Evolutionary conservation across 148 eudicot species (phyloP), one percentile per base, ranked within the genome.

Genomic region (Cornus kousa): DNA sequence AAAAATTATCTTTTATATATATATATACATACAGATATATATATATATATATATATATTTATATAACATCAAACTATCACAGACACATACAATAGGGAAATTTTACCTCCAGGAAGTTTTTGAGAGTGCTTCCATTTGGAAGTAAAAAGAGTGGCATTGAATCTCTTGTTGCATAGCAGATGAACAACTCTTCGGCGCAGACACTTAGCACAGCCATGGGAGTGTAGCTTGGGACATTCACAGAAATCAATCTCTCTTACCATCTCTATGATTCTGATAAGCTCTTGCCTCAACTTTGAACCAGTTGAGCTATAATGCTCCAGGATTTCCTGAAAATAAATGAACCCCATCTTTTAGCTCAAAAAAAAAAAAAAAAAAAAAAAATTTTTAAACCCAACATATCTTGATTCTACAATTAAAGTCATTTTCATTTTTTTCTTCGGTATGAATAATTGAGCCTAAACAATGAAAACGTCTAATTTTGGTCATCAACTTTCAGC

Each of bases 51-150:
- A n/a, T n/a, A n/a, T n/a, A n/a, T n/a, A n/a, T n/a, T n/a, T n/a
- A n/a, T n/a, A n/a, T n/a, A n/a, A n/a, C n/a, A n/a, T n/a, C n/a
- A n/a, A n/a, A n/a, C 6, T 6, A 43, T 43, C 10, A 43, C 8
- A 9, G 8, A 43, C 37, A 17, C 13, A 57, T 0, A 17, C 2
- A 62, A 20, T 62, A 24, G 20, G 66, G 5, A 13, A 53, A 17
- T 62, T 62, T 55, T 73, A 80, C 80, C 82, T 78, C 81, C 81
- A 7, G 70, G 79, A 14, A 72, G 68, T 43, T 76, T 67, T 5
- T 62, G 60, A 8, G 86, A 72, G 28, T 35, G 78, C 7, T 23
- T 76, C 86, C 86, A 80, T 13, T 73, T 72, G 2, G 86, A 83
- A 37, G 72, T 76, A 33, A 74, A 73, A 9, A 83, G 82, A 7